phyloP scores from a whole-genome alignment of 1,284 basidiomycete species.

The Phylloboletellus chloephorus region DNA sequence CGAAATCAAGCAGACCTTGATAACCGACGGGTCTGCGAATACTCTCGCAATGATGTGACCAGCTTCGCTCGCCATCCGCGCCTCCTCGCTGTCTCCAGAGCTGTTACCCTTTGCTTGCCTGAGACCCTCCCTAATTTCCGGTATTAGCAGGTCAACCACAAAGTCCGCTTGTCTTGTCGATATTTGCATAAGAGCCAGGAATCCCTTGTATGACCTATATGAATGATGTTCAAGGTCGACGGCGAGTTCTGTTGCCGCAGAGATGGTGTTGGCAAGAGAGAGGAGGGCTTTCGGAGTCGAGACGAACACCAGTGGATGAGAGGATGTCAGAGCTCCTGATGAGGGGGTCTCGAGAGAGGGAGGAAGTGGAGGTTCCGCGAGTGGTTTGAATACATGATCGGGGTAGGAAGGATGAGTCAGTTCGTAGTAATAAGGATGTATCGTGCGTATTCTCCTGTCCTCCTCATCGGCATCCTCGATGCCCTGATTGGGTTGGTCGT shows the following conservation, averaged over 20 bases:
- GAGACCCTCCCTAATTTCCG: constrained; percentile 69
- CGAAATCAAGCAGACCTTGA: constrained; percentile 60
- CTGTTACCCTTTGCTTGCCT: constrained; percentile 33
- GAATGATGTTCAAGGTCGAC: constrained; percentile 94
- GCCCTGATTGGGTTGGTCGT: constrained; percentile 31
- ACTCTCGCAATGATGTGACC: constrained; percentile 51
- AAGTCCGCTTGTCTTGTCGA: constrained; percentile 84
- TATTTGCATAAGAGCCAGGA: constrained; percentile 92
- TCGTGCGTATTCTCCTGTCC: constrained; percentile 23
- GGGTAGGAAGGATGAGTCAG: constrained; percentile 70
- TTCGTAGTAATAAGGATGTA: constrained; percentile 81
- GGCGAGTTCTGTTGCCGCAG: constrained; percentile 74
- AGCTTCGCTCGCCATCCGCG: constrained; percentile 35
- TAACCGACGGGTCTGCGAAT: constrained; percentile 77
- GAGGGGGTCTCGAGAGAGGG: constrained; percentile 42
- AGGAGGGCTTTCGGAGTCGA: constrained; percentile 54
- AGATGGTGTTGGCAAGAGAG: constrained; percentile 63
- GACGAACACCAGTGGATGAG: constrained; percentile 65
- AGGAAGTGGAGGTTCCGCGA: constrained; percentile 42
- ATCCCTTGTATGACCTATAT: constrained; percentile 79
- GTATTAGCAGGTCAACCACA: constrained; percentile 75
- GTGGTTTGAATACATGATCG: constrained; percentile 56
- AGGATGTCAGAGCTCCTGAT: not conserved
- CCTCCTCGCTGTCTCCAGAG: constrained; percentile 12
- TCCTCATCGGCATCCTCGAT: constrained; percentile 16